phyloP scores from a whole-genome alignment of 2,329 filamentous ascomycete species.

The Volutella citrinella region DNA sequence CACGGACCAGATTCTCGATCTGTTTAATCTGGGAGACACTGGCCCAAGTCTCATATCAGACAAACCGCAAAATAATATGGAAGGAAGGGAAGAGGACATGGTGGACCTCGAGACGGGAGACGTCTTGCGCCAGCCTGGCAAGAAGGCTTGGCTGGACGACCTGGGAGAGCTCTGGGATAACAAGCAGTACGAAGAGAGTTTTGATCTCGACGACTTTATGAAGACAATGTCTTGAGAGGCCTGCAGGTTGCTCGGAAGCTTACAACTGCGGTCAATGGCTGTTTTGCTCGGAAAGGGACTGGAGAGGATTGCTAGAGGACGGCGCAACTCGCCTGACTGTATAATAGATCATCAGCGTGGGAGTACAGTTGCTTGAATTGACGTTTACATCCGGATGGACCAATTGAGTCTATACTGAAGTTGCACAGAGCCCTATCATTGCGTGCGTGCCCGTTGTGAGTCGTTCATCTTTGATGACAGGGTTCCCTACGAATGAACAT shows the following conservation, averaged over 20 bases:
- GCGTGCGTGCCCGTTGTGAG: too few relatives aligned
- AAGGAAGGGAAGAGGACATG: slow-evolving; percentile 76
- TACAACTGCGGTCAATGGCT: too few relatives aligned
- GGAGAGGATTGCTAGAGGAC: slow-evolving; percentile 11
- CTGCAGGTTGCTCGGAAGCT: background rate
- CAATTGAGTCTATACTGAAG: too few relatives aligned
- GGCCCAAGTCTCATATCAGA: slow-evolving; percentile 64
- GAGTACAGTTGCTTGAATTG: slow-evolving; percentile 24
- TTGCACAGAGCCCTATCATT: too few relatives aligned
- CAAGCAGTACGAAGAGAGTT: slow-evolving; percentile 96
- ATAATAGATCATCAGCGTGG: slow-evolving; percentile 28
- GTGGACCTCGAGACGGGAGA: slow-evolving; percentile 91
- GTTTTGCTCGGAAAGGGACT: too few relatives aligned
- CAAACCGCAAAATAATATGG: slow-evolving; percentile 55
- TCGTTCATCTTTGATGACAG: too few relatives aligned
- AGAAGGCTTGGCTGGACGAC: slow-evolving; percentile 94
- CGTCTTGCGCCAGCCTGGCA: slow-evolving; percentile 89
- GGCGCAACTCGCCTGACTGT: slow-evolving; percentile 22
- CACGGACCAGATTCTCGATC: slow-evolving; percentile 94
- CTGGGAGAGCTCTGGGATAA: slow-evolving; percentile 97
- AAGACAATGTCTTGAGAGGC: slow-evolving; percentile 73
- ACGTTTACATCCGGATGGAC: too few relatives aligned
- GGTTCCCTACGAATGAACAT: too few relatives aligned
- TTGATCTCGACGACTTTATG: slow-evolving; percentile 92
- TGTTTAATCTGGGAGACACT: slow-evolving; percentile 86